Evolutionary conservation across 345 rosid genomes (phyloP), one percentile per base, ranked within the genome.

Genomic region (Eutrema heterophyllum): DNA sequence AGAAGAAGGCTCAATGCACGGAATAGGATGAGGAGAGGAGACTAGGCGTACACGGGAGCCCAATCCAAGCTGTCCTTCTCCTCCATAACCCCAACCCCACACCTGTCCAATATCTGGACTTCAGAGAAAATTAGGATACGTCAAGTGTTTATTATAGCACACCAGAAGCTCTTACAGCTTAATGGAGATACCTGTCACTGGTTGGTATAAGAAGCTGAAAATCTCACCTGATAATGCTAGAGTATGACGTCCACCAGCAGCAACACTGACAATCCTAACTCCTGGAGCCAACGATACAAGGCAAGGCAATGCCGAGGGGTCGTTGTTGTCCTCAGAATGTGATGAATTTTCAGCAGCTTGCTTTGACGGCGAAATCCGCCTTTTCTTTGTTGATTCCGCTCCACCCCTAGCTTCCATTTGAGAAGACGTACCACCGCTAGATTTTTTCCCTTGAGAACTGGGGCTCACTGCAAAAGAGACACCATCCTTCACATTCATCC

Each of bases 41-140:
- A 96, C 97, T 91, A 90, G 78, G 2, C 97, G 86, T 71, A 92
- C 84, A 53, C 98, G 88, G 32, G 99, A 90, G 63, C 98, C 97
- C 81, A 90, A 83, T 64, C 99, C 99, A 58, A 96, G 99, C 84
- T 96, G 99, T 76, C 99, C 99, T 81, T 96, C 99, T 33, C 99
- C 99, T 68, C 98, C 99, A 86, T 92, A 96, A 70, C 99, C 99
- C 99, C 99, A 96, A 72, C 96, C 99, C 98, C 98, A 96, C 49
- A 92, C 98, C 90, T 89, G 96, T 81, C 98, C 98, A 57, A 83
- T 73, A 88, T 95, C 99, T 92, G 92, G 59, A 87, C 84, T 78
- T 75, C 59, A 56, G 69, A 68, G 53, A 70, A 81, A 74, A 82
- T 79, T 71, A 87, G 83, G 74, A 79, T 65, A 52, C 72, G 64